Evolutionary conservation across 257 asterid species (phyloP).

Genomic region (Solanum rostratum): DNA sequence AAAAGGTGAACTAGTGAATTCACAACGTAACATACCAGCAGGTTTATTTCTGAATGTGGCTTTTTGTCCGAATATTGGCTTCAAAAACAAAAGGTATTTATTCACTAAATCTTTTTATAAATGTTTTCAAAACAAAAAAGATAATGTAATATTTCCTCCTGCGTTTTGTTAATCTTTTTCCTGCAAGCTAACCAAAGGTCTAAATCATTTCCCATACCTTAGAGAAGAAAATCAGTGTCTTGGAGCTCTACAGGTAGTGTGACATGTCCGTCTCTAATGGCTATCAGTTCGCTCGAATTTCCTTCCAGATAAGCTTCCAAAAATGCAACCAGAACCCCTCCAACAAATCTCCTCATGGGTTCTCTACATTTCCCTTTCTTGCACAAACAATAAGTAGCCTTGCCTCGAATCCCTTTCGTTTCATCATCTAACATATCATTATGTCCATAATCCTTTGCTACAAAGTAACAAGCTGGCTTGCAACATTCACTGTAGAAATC

Average conservation of each 20-base stretch:
- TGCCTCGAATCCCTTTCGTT: slow-evolving; percentile 66
- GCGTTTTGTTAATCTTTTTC: too few species aligned
- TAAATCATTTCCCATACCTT: not conserved
- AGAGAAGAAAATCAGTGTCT: slow-evolving; percentile 35
- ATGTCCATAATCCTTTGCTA: slow-evolving; percentile 81
- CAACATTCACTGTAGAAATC: slow-evolving; percentile 62
- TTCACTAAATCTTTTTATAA: too few species aligned
- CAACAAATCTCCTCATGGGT: slow-evolving; percentile 87
- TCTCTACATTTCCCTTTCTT: slow-evolving; percentile 58
- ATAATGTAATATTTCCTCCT: too few species aligned
- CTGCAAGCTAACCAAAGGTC: not conserved
- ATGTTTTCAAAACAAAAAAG: too few species aligned
- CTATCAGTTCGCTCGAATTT: slow-evolving; percentile 26
- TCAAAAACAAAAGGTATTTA: too few species aligned
- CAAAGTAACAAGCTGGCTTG: slow-evolving; percentile 46
- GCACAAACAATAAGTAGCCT: slow-evolving; percentile 51
- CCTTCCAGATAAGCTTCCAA: slow-evolving; percentile 53
- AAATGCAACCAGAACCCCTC: slow-evolving; percentile 65
- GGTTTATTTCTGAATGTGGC: too few species aligned
- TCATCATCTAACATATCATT: slow-evolving; percentile 78
- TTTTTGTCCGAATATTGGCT: too few species aligned
- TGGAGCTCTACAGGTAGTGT: slow-evolving; percentile 51
- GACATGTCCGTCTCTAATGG: slow-evolving; percentile 32
- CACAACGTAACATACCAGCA: too few species aligned
- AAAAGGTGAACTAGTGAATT: too few species aligned